A percentile compares a stretch with the other conserved stretches of the same genome.
phyloP scores from a whole-genome alignment of 176 grass and related monocot species.

The Olyra latifolia region DNA sequence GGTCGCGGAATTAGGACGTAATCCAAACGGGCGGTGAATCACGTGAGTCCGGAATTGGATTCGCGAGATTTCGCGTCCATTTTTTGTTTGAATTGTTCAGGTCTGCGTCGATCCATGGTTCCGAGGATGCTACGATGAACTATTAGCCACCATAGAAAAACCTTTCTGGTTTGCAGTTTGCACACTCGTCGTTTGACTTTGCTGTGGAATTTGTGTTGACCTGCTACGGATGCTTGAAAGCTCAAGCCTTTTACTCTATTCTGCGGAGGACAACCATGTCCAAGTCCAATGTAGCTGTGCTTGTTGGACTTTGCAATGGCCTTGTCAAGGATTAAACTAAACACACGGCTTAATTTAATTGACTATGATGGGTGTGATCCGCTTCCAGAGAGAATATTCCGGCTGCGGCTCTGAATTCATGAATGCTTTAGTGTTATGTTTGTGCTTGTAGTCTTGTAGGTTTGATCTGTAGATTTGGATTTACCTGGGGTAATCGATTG shows the following conservation, averaged over 20 bases:
- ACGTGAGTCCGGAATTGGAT: background rate
- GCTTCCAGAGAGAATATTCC: background rate
- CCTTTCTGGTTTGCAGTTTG: background rate
- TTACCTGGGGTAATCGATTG: background rate
- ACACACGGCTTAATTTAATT: constrained; percentile 5
- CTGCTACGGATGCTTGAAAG: background rate
- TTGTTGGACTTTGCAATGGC: background rate
- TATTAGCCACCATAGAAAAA: too few species aligned
- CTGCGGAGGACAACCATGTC: background rate
- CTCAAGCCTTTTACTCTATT: background rate
- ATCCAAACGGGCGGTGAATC: background rate
- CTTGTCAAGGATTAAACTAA: background rate
- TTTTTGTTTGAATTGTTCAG: background rate
- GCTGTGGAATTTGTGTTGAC: constrained; percentile 17
- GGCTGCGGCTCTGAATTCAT: background rate
- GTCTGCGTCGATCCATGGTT: background rate
- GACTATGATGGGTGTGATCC: background rate
- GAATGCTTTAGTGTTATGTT: background rate
- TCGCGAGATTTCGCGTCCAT: background rate
- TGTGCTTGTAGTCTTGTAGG: background rate
- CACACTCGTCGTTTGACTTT: background rate
- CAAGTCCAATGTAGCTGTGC: background rate
- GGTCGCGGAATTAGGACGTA: background rate
- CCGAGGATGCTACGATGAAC: background rate
- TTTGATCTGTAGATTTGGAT: background rate